Base-by-base conservation (phyloP, 2,329 filamentous ascomycete genomes). In the Cyphellophora attinorum region DNA sequence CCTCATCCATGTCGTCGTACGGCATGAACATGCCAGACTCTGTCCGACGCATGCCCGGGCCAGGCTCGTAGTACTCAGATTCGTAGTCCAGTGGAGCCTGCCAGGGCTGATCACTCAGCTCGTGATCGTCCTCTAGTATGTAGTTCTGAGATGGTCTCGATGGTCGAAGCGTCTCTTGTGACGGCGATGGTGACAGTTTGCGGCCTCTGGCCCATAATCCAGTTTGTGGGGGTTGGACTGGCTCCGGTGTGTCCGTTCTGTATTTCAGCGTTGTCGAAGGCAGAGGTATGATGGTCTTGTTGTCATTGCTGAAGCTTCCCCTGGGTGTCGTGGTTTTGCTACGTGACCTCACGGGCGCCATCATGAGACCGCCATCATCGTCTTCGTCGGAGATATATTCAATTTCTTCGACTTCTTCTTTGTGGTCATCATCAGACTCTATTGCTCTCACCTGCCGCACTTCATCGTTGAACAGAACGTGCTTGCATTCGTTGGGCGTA, bases 391-490 rank as follows among this genome's bases (percentile, higher is more conserved):
- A 43, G 59, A 60, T 45, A 60, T 60, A 19, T 63, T 58, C 23
- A 48, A 55, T 25, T 59, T 57, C 14, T 48, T 49, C 38, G 11
- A 64, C 59, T 32, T 85, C 77, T 8, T 82, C 76, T 17, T 82
- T 76, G 31, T 88, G 81, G 15, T 80, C 79, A 44, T 83, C 77
- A 61, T 93, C 93, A 48, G 77, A 72, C 19, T 96, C 88, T 19
- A 98, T 76, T 5, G 91, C 91, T 45, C 95, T 95, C 56, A 88
- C 95, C 56, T 96, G 89, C 55, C 88, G 80, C 2, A 98, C 91
- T 60, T 89, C 83, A 53, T 95, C 84, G 54, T 95, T 91, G 58
- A 98, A 98, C 52, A 93, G 85, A 46, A 98, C 96, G 55, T 94
- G 89, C 41, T 79, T 86, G 51, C 77, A 73, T 59, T 64, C 74